These are phyloP conservation scores for Trichoderma oligosporum DNA, from an alignment of 2,329 filamentous ascomycete genomes.

Conservation along the genomic window DNA sequence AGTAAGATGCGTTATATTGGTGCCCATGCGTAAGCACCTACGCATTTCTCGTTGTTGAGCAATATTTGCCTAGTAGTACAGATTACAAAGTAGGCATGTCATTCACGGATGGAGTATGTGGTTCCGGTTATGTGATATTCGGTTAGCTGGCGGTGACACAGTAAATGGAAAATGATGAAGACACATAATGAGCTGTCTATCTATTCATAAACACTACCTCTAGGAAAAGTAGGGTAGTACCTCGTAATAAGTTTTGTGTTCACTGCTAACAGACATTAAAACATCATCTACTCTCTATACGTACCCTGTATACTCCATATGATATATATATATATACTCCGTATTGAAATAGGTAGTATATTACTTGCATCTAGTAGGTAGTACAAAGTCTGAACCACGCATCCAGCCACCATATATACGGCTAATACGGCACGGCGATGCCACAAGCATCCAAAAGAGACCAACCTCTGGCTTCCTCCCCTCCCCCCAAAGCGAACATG, in stretches of 20 bases:
- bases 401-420: neutral
- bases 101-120: neutral
- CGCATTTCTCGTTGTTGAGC: too few relatives aligned
- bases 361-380: neutral
- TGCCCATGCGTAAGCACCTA: neutral
- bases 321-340: neutral
- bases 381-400: neutral
- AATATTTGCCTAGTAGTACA: too few relatives aligned
- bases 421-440: conserved; percentile 3
- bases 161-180: neutral
- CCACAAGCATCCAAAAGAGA: neutral
- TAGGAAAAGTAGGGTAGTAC: too few relatives aligned
- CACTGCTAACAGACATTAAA: too few relatives aligned
- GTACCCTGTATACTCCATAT: too few relatives aligned
- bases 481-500: neutral
- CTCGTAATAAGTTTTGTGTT: too few relatives aligned
- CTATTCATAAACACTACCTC: too few relatives aligned
- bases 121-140: neutral
- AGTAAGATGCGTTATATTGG: neutral
- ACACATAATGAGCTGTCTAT: neutral
- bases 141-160: neutral
- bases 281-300: too few relatives aligned
- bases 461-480: neutral
- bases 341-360: neutral
- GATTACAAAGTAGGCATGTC: neutral